Percentiles rank a stretch among this genome's conserved stretches.
phyloP scores from a whole-genome alignment of 2,329 filamentous ascomycete species.

The Coniochaeta prunicola region DNA sequence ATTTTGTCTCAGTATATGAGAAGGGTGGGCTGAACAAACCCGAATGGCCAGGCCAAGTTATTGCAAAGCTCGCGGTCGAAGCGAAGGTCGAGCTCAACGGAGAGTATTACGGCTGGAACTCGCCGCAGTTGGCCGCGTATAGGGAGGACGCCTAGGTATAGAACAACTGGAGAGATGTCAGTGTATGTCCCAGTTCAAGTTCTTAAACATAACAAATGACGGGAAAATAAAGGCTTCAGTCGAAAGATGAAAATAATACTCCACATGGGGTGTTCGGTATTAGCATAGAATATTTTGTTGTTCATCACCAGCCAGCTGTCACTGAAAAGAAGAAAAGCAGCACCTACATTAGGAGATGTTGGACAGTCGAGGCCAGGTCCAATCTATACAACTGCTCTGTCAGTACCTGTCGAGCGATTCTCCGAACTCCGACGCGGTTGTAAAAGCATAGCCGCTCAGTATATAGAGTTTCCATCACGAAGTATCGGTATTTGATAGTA shows the following conservation, averaged over 20 bases:
- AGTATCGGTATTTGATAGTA: constrained; percentile 3
- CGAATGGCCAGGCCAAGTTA: constrained; percentile 78
- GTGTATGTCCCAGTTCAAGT: constrained; percentile 9
- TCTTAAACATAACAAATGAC: constrained; percentile 20
- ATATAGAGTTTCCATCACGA: not conserved
- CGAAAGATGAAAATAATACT: constrained; percentile 78
- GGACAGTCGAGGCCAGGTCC: not conserved
- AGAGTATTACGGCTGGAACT: constrained; percentile 55
- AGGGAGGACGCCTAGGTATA: constrained; percentile 27
- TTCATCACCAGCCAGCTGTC: constrained; percentile 51
- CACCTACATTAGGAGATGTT: constrained; percentile 11
- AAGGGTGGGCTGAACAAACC: constrained; percentile 68
- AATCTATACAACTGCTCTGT: not conserved
- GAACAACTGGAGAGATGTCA: constrained; percentile 7
- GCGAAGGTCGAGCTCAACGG: constrained; percentile 65
- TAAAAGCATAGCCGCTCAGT: not conserved
- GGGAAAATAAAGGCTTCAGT: constrained; percentile 47
- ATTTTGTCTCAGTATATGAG: constrained; percentile 63
- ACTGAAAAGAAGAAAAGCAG: constrained; percentile 1
- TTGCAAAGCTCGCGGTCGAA: constrained; percentile 67
- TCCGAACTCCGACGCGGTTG: not conserved
- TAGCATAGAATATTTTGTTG: constrained; percentile 69
- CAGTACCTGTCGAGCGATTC: not conserved
- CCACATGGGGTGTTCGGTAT: constrained; percentile 62
- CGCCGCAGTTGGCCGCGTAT: constrained; percentile 44